Conservation (phyloP, 805 yeast genomes). For the Kuraishia capsulata region DNA sequence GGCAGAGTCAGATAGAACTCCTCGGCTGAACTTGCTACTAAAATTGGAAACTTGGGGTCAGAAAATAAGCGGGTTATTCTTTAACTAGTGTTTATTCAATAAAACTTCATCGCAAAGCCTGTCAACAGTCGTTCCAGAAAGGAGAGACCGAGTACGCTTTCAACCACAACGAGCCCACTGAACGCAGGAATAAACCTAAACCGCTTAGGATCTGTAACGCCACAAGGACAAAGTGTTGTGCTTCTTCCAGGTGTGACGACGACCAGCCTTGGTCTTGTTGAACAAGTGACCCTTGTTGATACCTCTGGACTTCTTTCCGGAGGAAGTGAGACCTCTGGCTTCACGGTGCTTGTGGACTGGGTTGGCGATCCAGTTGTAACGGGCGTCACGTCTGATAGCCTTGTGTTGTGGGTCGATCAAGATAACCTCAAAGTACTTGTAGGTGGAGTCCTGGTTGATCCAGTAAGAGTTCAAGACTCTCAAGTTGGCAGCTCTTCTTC, state of each 20-base stretch:
- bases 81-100: too few species aligned
- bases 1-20: too few species aligned
- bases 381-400: slow-evolving; percentile 97
- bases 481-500: slow-evolving; percentile 97
- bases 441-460: slow-evolving; percentile 99
- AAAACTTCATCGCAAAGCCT: too few species aligned
- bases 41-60: too few species aligned
- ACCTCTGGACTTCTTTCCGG: slow-evolving; percentile 99
- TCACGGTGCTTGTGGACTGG: slow-evolving; percentile 99
- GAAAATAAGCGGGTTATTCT: too few species aligned
- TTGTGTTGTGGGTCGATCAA: slow-evolving; percentile 96
- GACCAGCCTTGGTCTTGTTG: slow-evolving; percentile 98
- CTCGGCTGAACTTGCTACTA: too few species aligned
- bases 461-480: slow-evolving; percentile 99
- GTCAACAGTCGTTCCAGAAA: too few species aligned
- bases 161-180: background rate
- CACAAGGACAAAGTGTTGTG: slow-evolving; percentile 97
- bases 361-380: slow-evolving; percentile 99
- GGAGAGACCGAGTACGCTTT: background rate
- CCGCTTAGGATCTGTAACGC: slow-evolving; percentile 90
- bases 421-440: slow-evolving; percentile 98
- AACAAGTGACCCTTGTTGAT: slow-evolving; percentile 99
- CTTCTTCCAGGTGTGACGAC: slow-evolving; percentile 99
- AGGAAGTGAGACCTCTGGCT: slow-evolving; percentile 96
- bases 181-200: slow-evolving; percentile 1